These are phyloP conservation scores for Phialophora chinensis DNA, from an alignment of 2,329 filamentous ascomycete species.

Conservation along the genomic window DNA sequence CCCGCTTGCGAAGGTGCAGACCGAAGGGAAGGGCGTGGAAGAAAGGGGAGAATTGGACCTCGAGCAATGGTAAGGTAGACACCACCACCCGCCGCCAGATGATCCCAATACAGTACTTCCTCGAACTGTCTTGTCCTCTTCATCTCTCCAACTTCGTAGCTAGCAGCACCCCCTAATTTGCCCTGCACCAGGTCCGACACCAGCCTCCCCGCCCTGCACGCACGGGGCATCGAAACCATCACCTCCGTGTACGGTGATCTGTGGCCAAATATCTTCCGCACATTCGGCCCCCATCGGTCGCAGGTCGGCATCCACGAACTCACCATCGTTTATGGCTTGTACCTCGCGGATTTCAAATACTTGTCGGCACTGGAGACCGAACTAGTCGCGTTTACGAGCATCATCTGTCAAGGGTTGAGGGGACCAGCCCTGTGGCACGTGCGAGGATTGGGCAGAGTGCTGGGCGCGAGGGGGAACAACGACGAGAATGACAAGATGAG, in stretches of 20 bases:
- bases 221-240: conserved; percentile 42
- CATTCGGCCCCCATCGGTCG: conserved; percentile 42
- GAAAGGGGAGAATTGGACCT: conserved; percentile 29
- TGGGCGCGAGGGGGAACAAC: conserved; percentile 37
- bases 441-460: conserved; percentile 49
- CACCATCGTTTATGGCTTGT: conserved; percentile 70
- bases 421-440: conserved; percentile 55
- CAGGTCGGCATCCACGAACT: conserved; percentile 75
- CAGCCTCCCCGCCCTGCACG: conserved; percentile 38
- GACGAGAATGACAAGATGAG: conserved; percentile 28
- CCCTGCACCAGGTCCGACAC: conserved; percentile 33
- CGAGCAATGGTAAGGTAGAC: conserved; percentile 20
- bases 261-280: conserved; percentile 41
- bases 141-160: no score
- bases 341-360: conserved; percentile 52
- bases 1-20: conserved; percentile 42
- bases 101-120: background rate
- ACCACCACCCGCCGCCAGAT: background rate
- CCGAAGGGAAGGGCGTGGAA: conserved; percentile 30
- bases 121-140: no score
- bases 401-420: conserved; percentile 8
- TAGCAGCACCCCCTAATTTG: background rate
- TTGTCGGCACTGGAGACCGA: conserved; percentile 53
- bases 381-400: conserved; percentile 49
- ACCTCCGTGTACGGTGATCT: conserved; percentile 44